Evolutionary conservation across 1,284 basidiomycete genomes (phyloP).

Genomic region (Quambalaria eucalypti): DNA sequence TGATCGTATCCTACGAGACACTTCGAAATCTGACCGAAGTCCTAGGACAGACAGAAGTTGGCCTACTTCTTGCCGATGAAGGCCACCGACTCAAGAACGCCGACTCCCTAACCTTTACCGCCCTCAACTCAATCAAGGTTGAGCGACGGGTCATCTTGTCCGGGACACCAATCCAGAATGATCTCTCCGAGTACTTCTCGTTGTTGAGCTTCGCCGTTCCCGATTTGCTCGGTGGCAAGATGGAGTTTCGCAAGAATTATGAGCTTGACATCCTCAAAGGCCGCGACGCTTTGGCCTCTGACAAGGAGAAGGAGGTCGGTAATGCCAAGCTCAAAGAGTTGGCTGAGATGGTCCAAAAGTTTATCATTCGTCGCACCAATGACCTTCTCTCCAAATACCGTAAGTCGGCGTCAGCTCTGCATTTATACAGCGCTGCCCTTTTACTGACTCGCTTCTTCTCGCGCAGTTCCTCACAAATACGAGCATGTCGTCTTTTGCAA

Average conservation of each 20-base stretch:
- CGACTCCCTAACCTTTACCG: conserved; percentile 63
- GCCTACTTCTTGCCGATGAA: conserved; percentile 87
- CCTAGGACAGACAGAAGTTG: conserved; percentile 56
- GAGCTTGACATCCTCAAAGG: conserved; percentile 89
- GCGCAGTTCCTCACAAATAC: conserved; percentile 98
- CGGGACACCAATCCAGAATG: conserved; percentile 94
- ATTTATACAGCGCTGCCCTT: not conserved
- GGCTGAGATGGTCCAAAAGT: conserved; percentile 79
- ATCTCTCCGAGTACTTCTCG: conserved; percentile 92
- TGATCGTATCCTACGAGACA: conserved; percentile 99
- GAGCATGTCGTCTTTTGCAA: conserved; percentile 97
- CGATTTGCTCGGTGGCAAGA: conserved; percentile 80
- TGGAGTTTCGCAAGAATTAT: conserved; percentile 92
- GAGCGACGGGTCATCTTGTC: conserved; percentile 91
- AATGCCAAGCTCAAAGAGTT: conserved; percentile 90
- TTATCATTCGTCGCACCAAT: conserved; percentile 95
- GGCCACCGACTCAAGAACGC: conserved; percentile 96
- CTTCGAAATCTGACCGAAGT: conserved; percentile 53
- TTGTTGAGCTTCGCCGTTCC: conserved; percentile 95
- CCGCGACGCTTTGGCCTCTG: conserved; percentile 80
- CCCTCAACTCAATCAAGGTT: conserved; percentile 75
- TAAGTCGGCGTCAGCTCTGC: too few species aligned
- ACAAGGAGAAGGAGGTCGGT: conserved; percentile 68
- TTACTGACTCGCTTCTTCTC: not conserved
- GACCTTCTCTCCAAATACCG: conserved; percentile 92